Conservation (phyloP, 805 yeast species). For the Spathaspora passalidarum region DNA sequence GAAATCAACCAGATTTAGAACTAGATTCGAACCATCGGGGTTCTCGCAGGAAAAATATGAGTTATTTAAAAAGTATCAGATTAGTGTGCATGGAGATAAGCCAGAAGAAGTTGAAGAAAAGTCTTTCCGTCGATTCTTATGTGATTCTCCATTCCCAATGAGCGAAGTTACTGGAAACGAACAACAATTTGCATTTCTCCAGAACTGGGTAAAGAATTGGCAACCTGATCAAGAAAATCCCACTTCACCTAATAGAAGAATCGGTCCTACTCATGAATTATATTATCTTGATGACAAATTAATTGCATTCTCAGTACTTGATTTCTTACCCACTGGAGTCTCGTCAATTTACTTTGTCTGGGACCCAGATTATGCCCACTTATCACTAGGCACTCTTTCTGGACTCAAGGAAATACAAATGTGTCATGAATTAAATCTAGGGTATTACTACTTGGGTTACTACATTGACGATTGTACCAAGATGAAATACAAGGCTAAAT, state of each 20-base stretch:
- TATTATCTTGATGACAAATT: conserved; percentile 62
- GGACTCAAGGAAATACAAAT: conserved; percentile 68
- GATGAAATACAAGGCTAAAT: conserved; percentile 77
- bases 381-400: conserved; percentile 75
- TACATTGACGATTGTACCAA: conserved; percentile 76
- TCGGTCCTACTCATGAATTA: conserved; percentile 77
- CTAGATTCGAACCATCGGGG: conserved; percentile 51
- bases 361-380: conserved; percentile 73
- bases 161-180: conserved; percentile 20
- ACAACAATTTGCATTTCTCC: conserved; percentile 38
- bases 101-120: conserved; percentile 41
- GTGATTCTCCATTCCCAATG: conserved; percentile 58
- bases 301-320: conserved; percentile 75
- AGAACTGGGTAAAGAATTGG: conserved; percentile 37
- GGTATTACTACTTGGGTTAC: conserved; percentile 75
- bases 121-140: conserved; percentile 64
- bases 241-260: conserved; percentile 10
- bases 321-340: conserved; percentile 69
- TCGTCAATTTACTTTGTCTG: conserved; percentile 87
- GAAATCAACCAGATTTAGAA: conserved; percentile 28
- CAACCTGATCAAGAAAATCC: background rate
- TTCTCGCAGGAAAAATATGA: conserved; percentile 58
- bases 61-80: conserved; percentile 68
- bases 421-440: conserved; percentile 41
- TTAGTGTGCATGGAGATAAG: conserved; percentile 62